These are phyloP conservation scores for Balamuthia mandrillaris DNA, from an alignment of 208 protist species.

Conservation along the genomic window DNA sequence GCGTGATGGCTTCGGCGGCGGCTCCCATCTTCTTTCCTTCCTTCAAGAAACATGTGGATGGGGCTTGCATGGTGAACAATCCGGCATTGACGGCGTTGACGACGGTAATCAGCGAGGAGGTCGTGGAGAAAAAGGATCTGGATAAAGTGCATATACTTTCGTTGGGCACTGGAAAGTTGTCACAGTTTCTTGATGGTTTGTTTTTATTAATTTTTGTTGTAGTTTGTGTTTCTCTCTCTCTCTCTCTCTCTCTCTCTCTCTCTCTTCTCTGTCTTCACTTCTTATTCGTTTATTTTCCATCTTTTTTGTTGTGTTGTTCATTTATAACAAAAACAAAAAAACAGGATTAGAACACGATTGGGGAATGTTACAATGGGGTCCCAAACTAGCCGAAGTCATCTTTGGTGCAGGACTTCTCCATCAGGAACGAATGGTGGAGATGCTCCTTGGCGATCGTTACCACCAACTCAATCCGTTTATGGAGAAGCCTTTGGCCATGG, in stretches of 20 bases:
- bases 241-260: no score
- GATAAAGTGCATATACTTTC: not conserved
- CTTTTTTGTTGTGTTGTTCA: not conserved
- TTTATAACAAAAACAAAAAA: not conserved
- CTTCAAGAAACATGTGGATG: conserved; percentile 23
- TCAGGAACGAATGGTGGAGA: conserved; percentile 2
- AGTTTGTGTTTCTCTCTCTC: not conserved
- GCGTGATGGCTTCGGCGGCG: not conserved
- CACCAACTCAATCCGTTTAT: conserved; percentile 28
- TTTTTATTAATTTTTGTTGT: not conserved
- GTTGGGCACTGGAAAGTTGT: not conserved
- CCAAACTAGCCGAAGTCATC: conserved; percentile 16
- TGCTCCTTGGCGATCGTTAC: conserved; percentile 5
- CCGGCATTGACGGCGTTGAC: not conserved
- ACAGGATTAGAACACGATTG: not conserved
- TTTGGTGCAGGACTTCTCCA: conserved; percentile 9
- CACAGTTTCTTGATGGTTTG: not conserved
- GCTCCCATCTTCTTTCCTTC: not conserved
- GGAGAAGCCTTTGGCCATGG: conserved; percentile 19
- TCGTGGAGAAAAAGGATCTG: not conserved
- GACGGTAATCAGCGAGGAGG: not conserved
- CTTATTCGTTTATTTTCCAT: not conserved
- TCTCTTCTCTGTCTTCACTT: no score
- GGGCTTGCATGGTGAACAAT: not conserved
- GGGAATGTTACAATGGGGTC: conserved; percentile 18